phyloP scores from a whole-genome alignment of 2,329 filamentous ascomycete species.

The Microdochium paspali region DNA sequence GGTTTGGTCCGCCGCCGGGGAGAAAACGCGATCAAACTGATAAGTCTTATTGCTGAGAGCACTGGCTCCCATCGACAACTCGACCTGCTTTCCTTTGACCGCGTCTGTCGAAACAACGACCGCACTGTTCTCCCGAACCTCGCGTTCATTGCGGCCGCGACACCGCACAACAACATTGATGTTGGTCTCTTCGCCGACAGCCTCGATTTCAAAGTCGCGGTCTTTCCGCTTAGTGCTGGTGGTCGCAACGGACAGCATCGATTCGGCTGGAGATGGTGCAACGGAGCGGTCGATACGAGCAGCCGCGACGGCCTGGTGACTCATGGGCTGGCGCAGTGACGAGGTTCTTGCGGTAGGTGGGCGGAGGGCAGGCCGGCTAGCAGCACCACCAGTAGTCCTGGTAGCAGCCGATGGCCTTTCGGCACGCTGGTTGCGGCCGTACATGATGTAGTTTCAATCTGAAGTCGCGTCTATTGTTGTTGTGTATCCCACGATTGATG shows the following conservation, averaged over 20 bases:
- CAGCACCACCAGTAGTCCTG: conserved; percentile 10
- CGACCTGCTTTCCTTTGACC: conserved; percentile 75
- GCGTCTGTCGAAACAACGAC: conserved; percentile 84
- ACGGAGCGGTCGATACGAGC: conserved; percentile 25
- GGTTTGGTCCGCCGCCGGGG: conserved; percentile 82
- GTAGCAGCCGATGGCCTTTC: conserved; percentile 17
- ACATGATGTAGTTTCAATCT: conserved; percentile 10
- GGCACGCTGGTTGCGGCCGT: conserved; percentile 19
- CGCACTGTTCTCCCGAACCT: conserved; percentile 88
- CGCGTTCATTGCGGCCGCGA: conserved; percentile 83
- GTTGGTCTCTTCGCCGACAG: conserved; percentile 74
- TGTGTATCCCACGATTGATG: background rate
- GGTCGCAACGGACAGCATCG: conserved; percentile 50
- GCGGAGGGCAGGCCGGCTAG: conserved; percentile 12
- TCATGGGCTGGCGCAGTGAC: conserved; percentile 13
- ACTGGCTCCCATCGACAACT: conserved; percentile 86
- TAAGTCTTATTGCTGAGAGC: conserved; percentile 94
- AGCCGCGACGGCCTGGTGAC: conserved; percentile 9
- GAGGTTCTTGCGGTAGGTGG: conserved; percentile 12
- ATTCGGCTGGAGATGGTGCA: conserved; percentile 62
- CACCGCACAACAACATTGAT: conserved; percentile 97
- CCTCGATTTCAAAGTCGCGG: conserved; percentile 66
- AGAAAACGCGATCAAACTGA: conserved; percentile 94
- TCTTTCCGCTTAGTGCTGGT: conserved; percentile 74
- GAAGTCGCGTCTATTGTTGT: background rate